phyloP scores from a whole-genome alignment of 2,329 filamentous ascomycete genomes.

The Colletotrichum somersetense region DNA sequence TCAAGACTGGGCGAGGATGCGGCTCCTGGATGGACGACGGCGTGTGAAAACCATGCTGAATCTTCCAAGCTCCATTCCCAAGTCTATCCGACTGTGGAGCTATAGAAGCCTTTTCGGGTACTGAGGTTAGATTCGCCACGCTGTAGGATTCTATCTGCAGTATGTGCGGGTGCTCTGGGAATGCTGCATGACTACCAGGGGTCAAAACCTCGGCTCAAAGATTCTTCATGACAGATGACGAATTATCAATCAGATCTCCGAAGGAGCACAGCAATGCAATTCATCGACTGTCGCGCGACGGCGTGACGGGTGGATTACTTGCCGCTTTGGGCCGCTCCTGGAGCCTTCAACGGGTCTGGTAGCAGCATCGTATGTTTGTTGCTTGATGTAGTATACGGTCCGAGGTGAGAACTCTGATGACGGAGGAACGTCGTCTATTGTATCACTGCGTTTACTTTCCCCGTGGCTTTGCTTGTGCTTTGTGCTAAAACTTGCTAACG shows the following conservation, averaged over 20 bases:
- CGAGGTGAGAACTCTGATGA: background rate
- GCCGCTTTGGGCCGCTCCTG: constrained; percentile 25
- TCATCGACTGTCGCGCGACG: constrained; percentile 11
- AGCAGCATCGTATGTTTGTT: background rate
- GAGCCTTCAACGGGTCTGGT: background rate
- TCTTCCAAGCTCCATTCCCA: background rate
- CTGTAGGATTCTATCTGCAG: background rate
- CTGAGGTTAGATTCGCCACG: background rate
- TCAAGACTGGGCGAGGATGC: constrained; percentile 4
- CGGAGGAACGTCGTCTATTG: background rate
- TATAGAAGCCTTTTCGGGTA: background rate
- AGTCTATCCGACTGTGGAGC: background rate
- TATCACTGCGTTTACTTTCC: background rate
- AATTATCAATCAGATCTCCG: background rate
- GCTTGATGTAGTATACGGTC: background rate
- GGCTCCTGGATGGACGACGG: background rate
- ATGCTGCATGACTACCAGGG: background rate
- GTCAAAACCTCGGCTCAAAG: background rate
- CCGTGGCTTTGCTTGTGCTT: background rate
- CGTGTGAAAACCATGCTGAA: background rate
- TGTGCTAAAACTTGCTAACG: background rate
- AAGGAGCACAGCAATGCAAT: background rate
- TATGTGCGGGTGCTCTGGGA: background rate
- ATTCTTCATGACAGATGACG: background rate
- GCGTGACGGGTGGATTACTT: constrained; percentile 7